These are phyloP conservation scores for Berkeleyomyces rouxiae DNA, from an alignment of 2,329 filamentous ascomycete species.

Conservation along the genomic window DNA sequence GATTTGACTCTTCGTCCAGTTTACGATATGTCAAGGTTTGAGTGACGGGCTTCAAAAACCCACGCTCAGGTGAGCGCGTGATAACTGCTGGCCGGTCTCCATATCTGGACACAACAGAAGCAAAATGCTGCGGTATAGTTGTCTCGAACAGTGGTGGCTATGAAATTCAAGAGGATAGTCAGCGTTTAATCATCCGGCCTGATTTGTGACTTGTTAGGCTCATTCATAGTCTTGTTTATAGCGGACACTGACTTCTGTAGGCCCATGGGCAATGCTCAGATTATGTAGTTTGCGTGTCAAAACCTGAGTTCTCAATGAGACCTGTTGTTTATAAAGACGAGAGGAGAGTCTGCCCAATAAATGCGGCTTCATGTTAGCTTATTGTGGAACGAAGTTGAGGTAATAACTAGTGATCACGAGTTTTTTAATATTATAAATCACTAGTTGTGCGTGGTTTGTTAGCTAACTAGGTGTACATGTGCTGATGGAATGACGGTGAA, in stretches of 20 bases:
- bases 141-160: conserved; percentile 49
- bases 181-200: too few relatives aligned
- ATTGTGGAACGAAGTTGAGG: neutral
- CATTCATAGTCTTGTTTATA: neutral
- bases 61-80: conserved; percentile 25
- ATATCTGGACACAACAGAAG: conserved; percentile 42
- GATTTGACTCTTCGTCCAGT: conserved; percentile 62
- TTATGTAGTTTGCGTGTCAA: neutral
- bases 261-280: conserved; percentile 8
- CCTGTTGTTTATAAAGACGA: neutral
- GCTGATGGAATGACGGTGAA: neutral
- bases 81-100: conserved; percentile 48
- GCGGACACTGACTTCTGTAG: neutral
- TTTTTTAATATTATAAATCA: too few relatives aligned
- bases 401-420: neutral
- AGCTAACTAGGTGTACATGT: neutral
- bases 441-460: too few relatives aligned
- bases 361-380: neutral
- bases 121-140: conserved; percentile 60
- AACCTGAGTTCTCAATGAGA: neutral
- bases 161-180: too few relatives aligned
- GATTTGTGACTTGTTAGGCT: too few relatives aligned
- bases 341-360: neutral
- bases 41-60: conserved; percentile 32
- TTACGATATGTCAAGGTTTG: conserved; percentile 52